Evolutionary conservation across 2,329 filamentous ascomycete genomes (phyloP).

Genomic region (Thelonectria olida): DNA sequence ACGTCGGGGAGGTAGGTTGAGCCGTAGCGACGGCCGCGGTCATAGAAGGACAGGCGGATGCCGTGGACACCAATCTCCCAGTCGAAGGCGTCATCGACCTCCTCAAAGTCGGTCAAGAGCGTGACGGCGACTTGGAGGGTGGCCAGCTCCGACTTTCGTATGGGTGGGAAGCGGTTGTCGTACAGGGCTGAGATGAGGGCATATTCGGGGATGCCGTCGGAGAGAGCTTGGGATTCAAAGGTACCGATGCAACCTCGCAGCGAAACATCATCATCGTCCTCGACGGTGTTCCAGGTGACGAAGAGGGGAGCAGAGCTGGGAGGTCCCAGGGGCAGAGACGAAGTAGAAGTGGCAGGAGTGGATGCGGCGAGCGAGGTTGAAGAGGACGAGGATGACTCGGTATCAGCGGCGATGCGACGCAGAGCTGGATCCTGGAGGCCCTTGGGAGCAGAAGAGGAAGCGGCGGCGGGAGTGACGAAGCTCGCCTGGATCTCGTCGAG

Average conservation of each 20-base stretch:
- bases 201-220: constrained; percentile 79
- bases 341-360: constrained; percentile 56
- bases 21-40: constrained; percentile 77
- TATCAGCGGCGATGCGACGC: constrained; percentile 49
- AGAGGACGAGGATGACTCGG: constrained; percentile 49
- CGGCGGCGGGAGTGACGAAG: constrained; percentile 56
- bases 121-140: constrained; percentile 75
- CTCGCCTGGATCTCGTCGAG: constrained; percentile 76
- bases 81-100: constrained; percentile 76
- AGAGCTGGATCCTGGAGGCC: constrained; percentile 53
- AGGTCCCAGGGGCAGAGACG: constrained; percentile 47
- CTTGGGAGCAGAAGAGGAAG: constrained; percentile 14
- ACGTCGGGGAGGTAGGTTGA: constrained; percentile 95
- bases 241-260: constrained; percentile 97
- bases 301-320: constrained; percentile 77
- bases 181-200: constrained; percentile 80
- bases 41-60: constrained; percentile 84
- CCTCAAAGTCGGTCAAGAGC: constrained; percentile 86
- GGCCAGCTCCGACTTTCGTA: constrained; percentile 63
- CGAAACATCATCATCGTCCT: constrained; percentile 53
- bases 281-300: constrained; percentile 89
- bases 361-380: constrained; percentile 55
- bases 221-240: constrained; percentile 81
- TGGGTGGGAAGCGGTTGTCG: constrained; percentile 69
- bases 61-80: constrained; percentile 91